Percentiles rank a stretch among this genome's conserved stretches.
Evolutionary conservation across 2,329 filamentous ascomycete species (phyloP).

Genomic region (Cladosporium colombiae): DNA sequence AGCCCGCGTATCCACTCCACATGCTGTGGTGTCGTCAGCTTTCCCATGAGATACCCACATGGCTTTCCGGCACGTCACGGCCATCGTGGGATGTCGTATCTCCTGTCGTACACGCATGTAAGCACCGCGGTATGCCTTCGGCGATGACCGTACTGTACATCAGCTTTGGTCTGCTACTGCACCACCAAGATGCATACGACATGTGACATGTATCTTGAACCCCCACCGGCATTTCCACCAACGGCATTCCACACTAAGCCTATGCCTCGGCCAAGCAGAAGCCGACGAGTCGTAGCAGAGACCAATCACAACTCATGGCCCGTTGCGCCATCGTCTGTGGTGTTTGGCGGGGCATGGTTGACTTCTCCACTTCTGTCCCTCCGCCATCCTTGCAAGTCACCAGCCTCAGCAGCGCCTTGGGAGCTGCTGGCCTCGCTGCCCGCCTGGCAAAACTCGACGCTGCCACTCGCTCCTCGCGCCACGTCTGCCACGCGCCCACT

Average conservation of each 20-base stretch:
- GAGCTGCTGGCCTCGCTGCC: neutral
- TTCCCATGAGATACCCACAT: conserved; percentile 12
- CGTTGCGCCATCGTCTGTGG: neutral
- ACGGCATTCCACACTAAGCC: neutral
- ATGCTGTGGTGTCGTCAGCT: conserved; percentile 11
- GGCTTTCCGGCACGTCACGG: conserved; percentile 1
- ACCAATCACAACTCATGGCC: neutral
- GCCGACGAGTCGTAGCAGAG: neutral
- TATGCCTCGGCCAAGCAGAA: neutral
- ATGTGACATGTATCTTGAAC: neutral
- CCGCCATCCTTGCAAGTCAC: neutral
- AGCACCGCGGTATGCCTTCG: neutral
- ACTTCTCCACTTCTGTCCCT: conserved; percentile 6
- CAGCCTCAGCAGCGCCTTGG: conserved; percentile 1
- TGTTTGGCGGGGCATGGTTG: conserved; percentile 3
- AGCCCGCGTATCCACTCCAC: neutral
- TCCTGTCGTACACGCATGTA: neutral
- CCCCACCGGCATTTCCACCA: neutral
- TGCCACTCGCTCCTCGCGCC: neutral
- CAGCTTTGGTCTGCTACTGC: neutral
- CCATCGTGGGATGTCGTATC: neutral
- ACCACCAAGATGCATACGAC: neutral
- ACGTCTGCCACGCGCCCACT: neutral
- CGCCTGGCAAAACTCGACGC: neutral
- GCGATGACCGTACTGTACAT: neutral